Percentiles rank a stretch among this genome's conserved stretches.
These are phyloP conservation scores for Pythium angustatum DNA, from an alignment of 352 stramenopile genomes.

Conservation along the genomic window DNA sequence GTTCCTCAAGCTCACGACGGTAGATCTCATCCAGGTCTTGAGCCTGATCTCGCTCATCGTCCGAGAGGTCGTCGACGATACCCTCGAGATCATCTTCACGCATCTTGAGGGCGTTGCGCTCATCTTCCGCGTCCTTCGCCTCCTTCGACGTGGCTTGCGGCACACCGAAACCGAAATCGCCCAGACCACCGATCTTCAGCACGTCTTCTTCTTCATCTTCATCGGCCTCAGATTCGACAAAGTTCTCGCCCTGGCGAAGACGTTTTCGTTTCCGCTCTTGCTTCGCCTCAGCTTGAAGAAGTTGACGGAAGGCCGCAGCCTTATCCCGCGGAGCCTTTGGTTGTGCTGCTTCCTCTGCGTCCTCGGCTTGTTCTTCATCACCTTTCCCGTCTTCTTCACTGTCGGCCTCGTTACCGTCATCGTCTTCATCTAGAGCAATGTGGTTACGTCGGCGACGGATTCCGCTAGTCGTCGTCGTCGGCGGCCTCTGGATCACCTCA, in stretches of 20 bases:
- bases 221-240: slow-evolving; percentile 84
- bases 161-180: slow-evolving; percentile 86
- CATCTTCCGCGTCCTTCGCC: slow-evolving; percentile 76
- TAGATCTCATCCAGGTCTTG: slow-evolving; percentile 77
- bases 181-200: slow-evolving; percentile 78
- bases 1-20: slow-evolving; percentile 63
- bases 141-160: slow-evolving; percentile 65
- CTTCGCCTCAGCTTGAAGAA: slow-evolving; percentile 61
- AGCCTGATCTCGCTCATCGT: slow-evolving; percentile 70
- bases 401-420: slow-evolving; percentile 63
- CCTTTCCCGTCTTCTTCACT: slow-evolving; percentile 55
- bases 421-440: slow-evolving; percentile 38
- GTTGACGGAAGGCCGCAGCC: slow-evolving; percentile 61
- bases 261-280: slow-evolving; percentile 60
- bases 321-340: slow-evolving; percentile 52
- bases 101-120: slow-evolving; percentile 71
- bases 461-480: not conserved
- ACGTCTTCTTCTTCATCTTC: slow-evolving; percentile 86
- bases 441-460: slow-evolving; percentile 37
- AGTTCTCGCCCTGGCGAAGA: slow-evolving; percentile 50
- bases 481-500: too few species aligned
- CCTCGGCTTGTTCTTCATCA: slow-evolving; percentile 32
- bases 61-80: slow-evolving; percentile 86
- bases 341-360: slow-evolving; percentile 21
- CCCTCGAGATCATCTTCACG: slow-evolving; percentile 80